Evolutionary conservation across 2,329 filamentous ascomycete species (phyloP).

Genomic region (Rhytidhysteron rufulum): DNA sequence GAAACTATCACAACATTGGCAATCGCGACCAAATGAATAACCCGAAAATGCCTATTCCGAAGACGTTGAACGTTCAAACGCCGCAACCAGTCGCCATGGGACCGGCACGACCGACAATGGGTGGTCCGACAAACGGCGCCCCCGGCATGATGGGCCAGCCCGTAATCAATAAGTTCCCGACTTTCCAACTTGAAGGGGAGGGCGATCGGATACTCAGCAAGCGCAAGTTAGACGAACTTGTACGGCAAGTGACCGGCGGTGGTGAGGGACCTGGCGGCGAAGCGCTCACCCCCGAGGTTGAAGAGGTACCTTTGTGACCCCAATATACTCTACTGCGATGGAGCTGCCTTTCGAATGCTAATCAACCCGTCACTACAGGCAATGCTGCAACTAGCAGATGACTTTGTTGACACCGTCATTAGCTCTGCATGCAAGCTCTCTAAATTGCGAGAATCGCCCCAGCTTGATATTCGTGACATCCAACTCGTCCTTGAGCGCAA

Average conservation of each 20-base stretch:
- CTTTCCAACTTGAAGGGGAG: constrained; percentile 84
- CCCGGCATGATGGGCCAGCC: constrained; percentile 86
- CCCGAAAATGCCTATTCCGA: constrained; percentile 77
- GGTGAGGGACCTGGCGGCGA: constrained; percentile 71
- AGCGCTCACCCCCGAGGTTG: constrained; percentile 82
- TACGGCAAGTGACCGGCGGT: constrained; percentile 86
- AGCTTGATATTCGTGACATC: constrained; percentile 73
- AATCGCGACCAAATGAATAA: constrained; percentile 43
- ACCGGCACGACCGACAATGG: constrained; percentile 74
- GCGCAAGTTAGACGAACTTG: constrained; percentile 94
- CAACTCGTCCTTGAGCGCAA: constrained; percentile 57
- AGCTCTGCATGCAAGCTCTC: constrained; percentile 84
- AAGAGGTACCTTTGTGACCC: constrained; percentile 79
- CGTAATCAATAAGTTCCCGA: constrained; percentile 74
- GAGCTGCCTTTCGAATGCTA: no score
- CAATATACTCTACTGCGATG: no score
- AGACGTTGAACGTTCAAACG: constrained; percentile 67
- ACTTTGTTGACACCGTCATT: constrained; percentile 90
- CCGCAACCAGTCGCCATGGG: constrained; percentile 73
- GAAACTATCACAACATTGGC: constrained; percentile 28
- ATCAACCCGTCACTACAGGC: constrained; percentile 52
- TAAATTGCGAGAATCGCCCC: constrained; percentile 86
- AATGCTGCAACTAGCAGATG: constrained; percentile 83
- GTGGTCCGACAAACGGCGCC: constrained; percentile 68
- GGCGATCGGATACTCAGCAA: constrained; percentile 93